These are phyloP conservation scores for Lactarius psammicola DNA, from an alignment of 768 basidiomycete genomes.

Conservation along the genomic window DNA sequence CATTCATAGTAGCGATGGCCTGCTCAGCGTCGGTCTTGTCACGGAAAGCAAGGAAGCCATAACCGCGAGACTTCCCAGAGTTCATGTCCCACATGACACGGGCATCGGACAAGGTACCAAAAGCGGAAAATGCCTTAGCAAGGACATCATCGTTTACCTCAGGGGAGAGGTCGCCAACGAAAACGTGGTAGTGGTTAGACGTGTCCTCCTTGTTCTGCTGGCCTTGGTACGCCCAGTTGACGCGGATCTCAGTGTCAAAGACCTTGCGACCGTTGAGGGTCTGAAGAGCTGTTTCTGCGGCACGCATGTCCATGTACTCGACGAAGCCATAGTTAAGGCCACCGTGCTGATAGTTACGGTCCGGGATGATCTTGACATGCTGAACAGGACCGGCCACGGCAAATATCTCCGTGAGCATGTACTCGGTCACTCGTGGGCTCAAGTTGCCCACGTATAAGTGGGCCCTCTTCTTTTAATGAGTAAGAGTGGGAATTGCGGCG, in stretches of 20 bases:
- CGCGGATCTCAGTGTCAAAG: constrained; percentile 98
- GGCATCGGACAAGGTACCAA: constrained; percentile 94
- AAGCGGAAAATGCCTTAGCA: constrained; percentile 94
- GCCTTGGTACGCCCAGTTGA: constrained; percentile 99
- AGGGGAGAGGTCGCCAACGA: constrained; percentile 98
- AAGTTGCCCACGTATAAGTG: constrained; percentile 99
- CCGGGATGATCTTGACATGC: constrained; percentile 99
- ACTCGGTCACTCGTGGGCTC: constrained; percentile 96
- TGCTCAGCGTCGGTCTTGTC: constrained; percentile 99
- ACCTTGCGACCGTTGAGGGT: constrained; percentile 99
- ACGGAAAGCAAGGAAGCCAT: constrained; percentile 97
- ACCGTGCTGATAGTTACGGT: constrained; percentile 98
- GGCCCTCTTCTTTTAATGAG: constrained; percentile 66
- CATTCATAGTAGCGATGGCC: constrained; percentile 99
- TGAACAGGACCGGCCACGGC: constrained; percentile 96
- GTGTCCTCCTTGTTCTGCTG: constrained; percentile 99
- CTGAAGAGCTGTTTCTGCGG: constrained; percentile 97
- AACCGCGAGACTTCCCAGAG: constrained; percentile 96
- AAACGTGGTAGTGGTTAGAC: constrained; percentile 95
- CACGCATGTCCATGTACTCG: constrained; percentile 98
- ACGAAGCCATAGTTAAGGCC: constrained; percentile 99
- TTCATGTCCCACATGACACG: constrained; percentile 99
- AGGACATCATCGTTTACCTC: constrained; percentile 99
- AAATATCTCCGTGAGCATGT: constrained; percentile 98
- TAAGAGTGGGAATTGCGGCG: constrained; percentile 24